phyloP scores from a whole-genome alignment of 1,284 basidiomycete species.

The Leccinum solheimii region DNA sequence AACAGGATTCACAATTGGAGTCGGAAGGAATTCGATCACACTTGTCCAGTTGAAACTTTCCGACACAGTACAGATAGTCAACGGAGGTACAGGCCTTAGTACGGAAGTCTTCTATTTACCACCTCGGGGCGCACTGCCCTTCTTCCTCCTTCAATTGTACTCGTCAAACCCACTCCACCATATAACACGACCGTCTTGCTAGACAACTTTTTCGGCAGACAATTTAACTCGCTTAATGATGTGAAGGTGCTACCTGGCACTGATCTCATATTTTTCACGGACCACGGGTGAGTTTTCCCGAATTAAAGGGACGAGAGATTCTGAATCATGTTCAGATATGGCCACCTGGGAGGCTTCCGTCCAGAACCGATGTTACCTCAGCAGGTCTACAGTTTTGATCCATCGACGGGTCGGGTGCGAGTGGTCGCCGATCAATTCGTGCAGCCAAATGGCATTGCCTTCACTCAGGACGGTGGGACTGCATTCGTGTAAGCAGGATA shows the following conservation, averaged over 20 bases:
- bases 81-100: constrained; percentile 73
- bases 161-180: constrained; percentile 64
- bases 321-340: constrained; percentile 47
- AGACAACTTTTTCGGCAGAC: constrained; percentile 73
- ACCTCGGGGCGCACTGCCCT: constrained; percentile 63
- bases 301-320: no score
- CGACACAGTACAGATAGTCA: constrained; percentile 62
- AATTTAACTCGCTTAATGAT: constrained; percentile 84
- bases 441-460: constrained; percentile 66
- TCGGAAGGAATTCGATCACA: background rate
- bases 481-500: constrained; percentile 60
- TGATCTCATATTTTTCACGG: constrained; percentile 66
- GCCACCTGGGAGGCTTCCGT: constrained; percentile 65
- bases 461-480: constrained; percentile 62
- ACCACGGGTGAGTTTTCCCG: constrained; percentile 50
- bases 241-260: constrained; percentile 70
- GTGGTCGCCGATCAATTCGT: constrained; percentile 72
- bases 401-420: constrained; percentile 58
- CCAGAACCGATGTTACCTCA: constrained; percentile 61
- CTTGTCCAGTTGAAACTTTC: constrained; percentile 47
- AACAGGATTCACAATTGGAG: constrained; percentile 17
- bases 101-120: constrained; percentile 60
- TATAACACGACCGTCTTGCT: constrained; percentile 62
- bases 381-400: constrained; percentile 75
- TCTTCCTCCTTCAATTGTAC: constrained; percentile 60